Percentiles rank a stretch among this genome's conserved stretches.
Evolutionary conservation across 2,329 filamentous ascomycete species (phyloP).

Genomic region (Zymoseptoria pseudotritici): DNA sequence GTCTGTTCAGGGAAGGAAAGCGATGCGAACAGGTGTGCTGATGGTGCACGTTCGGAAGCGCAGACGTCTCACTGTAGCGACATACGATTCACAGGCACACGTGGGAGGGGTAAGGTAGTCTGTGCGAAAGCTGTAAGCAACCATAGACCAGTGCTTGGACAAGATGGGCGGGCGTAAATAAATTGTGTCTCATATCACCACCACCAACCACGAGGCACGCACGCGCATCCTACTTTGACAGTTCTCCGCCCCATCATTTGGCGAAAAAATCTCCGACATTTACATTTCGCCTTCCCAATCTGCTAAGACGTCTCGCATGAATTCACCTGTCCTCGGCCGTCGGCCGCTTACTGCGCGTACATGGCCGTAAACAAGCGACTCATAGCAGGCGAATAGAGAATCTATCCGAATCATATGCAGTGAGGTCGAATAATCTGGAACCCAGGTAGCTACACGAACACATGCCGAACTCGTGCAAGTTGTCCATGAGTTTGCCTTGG

Average conservation of each 20-base stretch:
- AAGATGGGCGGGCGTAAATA: background rate
- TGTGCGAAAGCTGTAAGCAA: background rate
- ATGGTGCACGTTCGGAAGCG: background rate
- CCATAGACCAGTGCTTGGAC: background rate
- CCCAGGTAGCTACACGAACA: background rate
- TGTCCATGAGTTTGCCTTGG: background rate
- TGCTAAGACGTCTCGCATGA: background rate
- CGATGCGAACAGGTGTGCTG: background rate
- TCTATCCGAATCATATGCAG: background rate
- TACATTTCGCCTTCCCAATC: background rate
- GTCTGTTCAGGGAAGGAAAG: background rate
- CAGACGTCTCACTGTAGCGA: background rate
- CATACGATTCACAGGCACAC: background rate
- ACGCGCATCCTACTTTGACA: background rate
- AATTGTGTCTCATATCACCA: background rate
- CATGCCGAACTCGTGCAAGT: background rate
- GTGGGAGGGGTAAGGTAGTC: background rate
- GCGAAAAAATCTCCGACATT: background rate
- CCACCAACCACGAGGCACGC: background rate
- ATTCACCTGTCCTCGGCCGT: background rate
- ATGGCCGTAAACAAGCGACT: background rate
- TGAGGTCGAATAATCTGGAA: background rate
- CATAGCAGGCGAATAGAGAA: background rate
- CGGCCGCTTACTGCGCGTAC: background rate
- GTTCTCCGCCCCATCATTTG: background rate